Evolutionary conservation across 2,329 filamentous ascomycete species (phyloP).

Genomic region (Sarocladium brachiariae): DNA sequence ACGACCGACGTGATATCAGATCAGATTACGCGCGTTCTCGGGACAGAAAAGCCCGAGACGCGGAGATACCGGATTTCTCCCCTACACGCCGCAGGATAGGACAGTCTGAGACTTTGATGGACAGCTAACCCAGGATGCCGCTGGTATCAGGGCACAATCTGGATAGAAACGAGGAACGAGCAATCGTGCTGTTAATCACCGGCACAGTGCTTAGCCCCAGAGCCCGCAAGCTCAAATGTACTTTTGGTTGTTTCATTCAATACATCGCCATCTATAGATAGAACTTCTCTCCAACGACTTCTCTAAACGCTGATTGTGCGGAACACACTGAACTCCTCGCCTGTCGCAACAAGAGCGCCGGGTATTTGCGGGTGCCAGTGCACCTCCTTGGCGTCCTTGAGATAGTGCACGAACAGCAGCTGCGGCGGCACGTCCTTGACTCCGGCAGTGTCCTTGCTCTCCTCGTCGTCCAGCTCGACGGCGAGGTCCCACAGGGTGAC

Average conservation of each 20-base stretch:
- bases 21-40: too few relatives aligned
- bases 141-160: too few relatives aligned
- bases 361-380: slow-evolving; percentile 98
- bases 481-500: slow-evolving; percentile 95
- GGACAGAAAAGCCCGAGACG: too few relatives aligned
- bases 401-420: slow-evolving; percentile 92
- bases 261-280: background rate
- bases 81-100: too few relatives aligned
- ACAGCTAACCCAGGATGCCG: too few relatives aligned
- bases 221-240: too few relatives aligned
- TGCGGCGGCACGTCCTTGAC: slow-evolving; percentile 89
- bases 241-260: background rate
- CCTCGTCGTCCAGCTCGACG: slow-evolving; percentile 94
- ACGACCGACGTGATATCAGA: too few relatives aligned
- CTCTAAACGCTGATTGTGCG: slow-evolving; percentile 72
- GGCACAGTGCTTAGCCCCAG: too few relatives aligned
- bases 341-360: slow-evolving; percentile 82
- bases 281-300: background rate
- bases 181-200: too few relatives aligned
- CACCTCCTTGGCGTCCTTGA: slow-evolving; percentile 87
- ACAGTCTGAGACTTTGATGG: too few relatives aligned
- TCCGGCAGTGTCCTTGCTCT: slow-evolving; percentile 82
- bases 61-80: too few relatives aligned
- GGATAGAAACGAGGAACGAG: too few relatives aligned
- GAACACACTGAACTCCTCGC: slow-evolving; percentile 81